phyloP scores from a whole-genome alignment of 768 basidiomycete genomes.

The Rhodotorula diobovata region DNA sequence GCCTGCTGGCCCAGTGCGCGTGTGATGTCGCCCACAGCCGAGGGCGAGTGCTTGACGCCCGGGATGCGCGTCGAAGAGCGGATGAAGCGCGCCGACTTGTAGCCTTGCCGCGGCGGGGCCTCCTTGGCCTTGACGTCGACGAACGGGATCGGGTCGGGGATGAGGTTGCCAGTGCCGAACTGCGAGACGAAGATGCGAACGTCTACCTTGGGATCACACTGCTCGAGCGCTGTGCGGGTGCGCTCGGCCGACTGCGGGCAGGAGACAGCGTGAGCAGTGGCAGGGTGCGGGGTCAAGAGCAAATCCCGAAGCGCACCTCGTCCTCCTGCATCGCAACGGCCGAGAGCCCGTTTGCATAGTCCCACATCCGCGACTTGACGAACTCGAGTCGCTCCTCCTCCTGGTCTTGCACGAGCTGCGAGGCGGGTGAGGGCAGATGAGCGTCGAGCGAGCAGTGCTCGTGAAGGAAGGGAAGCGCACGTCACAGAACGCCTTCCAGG shows the following conservation, averaged over 20 bases:
- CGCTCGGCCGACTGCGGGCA: slow-evolving; percentile 71
- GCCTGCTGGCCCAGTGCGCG: slow-evolving; percentile 19
- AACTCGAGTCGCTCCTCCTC: slow-evolving; percentile 93
- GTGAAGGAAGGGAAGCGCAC: no score
- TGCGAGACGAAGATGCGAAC: slow-evolving; percentile 82
- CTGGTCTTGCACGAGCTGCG: slow-evolving; percentile 75
- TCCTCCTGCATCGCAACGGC: slow-evolving; percentile 93
- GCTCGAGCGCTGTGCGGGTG: slow-evolving; percentile 76
- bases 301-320: slow-evolving; percentile 57
- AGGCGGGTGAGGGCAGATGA: background rate
- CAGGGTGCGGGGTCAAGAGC: no score
- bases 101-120: slow-evolving; percentile 44
- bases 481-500: slow-evolving; percentile 94
- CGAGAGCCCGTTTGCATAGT: slow-evolving; percentile 92
- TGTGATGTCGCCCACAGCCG: slow-evolving; percentile 30
- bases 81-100: slow-evolving; percentile 38
- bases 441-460: background rate
- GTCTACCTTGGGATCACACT: slow-evolving; percentile 79
- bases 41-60: slow-evolving; percentile 33
- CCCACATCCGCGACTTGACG: slow-evolving; percentile 92
- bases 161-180: slow-evolving; percentile 79
- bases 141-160: slow-evolving; percentile 82
- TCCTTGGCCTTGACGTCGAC: slow-evolving; percentile 62
- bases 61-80: slow-evolving; percentile 37
- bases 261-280: background rate